Evolutionary conservation across 2,329 filamentous ascomycete genomes (phyloP).

Genomic region (Penicillium sp.): DNA sequence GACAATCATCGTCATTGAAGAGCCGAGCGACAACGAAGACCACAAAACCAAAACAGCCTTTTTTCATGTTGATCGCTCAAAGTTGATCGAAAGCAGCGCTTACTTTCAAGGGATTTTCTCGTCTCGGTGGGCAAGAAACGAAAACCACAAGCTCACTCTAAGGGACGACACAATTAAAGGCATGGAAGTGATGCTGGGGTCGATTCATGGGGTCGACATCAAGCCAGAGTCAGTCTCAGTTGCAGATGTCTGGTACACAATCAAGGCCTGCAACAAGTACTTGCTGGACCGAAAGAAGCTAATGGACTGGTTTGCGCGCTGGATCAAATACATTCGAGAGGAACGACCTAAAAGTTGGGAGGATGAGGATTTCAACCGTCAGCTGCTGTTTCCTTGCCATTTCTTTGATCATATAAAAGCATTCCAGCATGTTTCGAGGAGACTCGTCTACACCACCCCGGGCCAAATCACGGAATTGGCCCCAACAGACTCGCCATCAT

Average conservation of each 20-base stretch:
- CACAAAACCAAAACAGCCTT: not conserved
- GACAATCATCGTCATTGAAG: not conserved
- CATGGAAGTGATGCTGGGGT: not conserved
- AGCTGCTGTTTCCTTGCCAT: not conserved
- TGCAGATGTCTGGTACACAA: not conserved
- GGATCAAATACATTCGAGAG: not conserved
- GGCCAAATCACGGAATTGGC: not conserved
- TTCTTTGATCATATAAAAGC: not conserved
- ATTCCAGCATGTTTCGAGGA: not conserved
- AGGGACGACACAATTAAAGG: not conserved
- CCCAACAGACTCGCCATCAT: not conserved
- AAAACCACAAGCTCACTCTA: not conserved
- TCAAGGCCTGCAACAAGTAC: not conserved
- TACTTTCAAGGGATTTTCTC: not conserved
- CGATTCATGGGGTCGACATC: not conserved
- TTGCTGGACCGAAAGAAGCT: not conserved
- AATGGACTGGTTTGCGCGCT: not conserved
- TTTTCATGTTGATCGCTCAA: not conserved
- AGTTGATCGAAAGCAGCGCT: not conserved
- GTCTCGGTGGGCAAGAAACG: not conserved
- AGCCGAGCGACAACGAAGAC: not conserved
- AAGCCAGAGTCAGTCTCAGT: not conserved
- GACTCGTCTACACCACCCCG: not conserved
- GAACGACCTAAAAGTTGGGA: not conserved
- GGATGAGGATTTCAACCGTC: not conserved